Percentiles rank a stretch among this genome's conserved stretches.
phyloP scores from a whole-genome alignment of 2,329 filamentous ascomycete species.

The Cytospora piceae region DNA sequence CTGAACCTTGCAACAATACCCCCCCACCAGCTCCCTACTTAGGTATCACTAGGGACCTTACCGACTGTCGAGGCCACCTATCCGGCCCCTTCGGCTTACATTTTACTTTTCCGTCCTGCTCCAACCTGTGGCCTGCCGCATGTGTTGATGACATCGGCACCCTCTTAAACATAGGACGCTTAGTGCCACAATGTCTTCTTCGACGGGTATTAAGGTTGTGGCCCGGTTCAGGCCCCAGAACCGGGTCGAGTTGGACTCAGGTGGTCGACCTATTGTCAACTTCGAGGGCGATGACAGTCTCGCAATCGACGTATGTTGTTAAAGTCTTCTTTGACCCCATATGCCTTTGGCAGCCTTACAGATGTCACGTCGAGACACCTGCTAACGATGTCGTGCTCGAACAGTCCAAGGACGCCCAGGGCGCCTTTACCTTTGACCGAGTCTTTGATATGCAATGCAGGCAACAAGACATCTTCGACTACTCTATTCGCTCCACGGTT shows the following conservation, averaged over 20 bases:
- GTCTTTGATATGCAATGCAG: constrained; percentile 93
- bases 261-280: constrained; percentile 87
- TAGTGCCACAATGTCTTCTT: constrained; percentile 56
- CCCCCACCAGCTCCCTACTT: constrained; percentile 11
- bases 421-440: constrained; percentile 93
- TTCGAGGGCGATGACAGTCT: constrained; percentile 92
- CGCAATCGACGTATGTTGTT: constrained; percentile 72
- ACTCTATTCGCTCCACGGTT: constrained; percentile 92
- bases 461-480: constrained; percentile 95
- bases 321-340: background rate
- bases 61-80: constrained; percentile 26
- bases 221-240: constrained; percentile 98
- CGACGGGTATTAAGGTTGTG: constrained; percentile 82
- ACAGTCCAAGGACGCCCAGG: constrained; percentile 80
- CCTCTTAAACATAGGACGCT: constrained; percentile 35
- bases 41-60: constrained; percentile 14
- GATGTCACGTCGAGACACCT: background rate
- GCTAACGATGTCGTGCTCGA: constrained; percentile 9
- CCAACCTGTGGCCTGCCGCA: constrained; percentile 26
- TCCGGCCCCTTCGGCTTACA: constrained; percentile 23
- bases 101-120: constrained; percentile 8
- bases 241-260: constrained; percentile 85
- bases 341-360: constrained; percentile 3
- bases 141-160: constrained; percentile 35
- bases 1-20: constrained; percentile 14